Percentiles rank a stretch among this genome's conserved stretches.
Conservation (phyloP, 2,329 filamentous ascomycete genomes). For the Coniochaeta ligniaria region DNA sequence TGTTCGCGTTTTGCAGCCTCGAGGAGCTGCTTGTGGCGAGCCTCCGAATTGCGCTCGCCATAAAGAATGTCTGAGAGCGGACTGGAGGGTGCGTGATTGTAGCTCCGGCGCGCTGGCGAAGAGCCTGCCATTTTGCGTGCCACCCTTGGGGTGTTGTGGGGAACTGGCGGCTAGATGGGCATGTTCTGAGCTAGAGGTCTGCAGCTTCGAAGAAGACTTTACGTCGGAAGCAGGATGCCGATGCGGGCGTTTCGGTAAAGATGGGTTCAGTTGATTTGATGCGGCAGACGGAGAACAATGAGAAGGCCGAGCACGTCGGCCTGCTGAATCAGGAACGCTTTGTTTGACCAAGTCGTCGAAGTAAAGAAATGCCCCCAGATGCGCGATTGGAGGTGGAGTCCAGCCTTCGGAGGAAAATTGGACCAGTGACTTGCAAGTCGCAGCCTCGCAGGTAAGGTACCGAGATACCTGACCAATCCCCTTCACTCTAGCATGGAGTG, state of each 20-base stretch:
- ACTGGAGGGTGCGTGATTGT: constrained; percentile 12
- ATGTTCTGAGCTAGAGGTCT: background rate
- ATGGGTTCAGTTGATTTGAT: background rate
- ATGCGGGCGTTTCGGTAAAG: background rate
- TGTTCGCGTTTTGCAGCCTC: constrained; percentile 21
- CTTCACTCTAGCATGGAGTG: too few species aligned
- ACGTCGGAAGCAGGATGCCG: background rate
- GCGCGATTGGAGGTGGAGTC: too few species aligned
- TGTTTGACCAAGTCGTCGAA: too few species aligned
- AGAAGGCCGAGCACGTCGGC: too few species aligned
- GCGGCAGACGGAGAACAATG: background rate
- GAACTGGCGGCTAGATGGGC: background rate
- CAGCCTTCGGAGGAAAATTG: too few species aligned
- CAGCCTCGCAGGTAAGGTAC: too few species aligned
- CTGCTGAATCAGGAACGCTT: too few species aligned
- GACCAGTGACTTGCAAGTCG: too few species aligned
- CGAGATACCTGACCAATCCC: too few species aligned
- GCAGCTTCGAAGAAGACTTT: background rate
- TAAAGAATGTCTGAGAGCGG: constrained; percentile 15
- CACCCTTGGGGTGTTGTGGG: background rate
- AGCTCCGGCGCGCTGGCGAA: constrained; percentile 18
- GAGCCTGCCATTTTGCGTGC: constrained; percentile 18
- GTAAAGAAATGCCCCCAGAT: too few species aligned
- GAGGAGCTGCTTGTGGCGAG: constrained; percentile 19
- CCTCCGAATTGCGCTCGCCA: constrained; percentile 23